Base-by-base conservation (phyloP, 139 green algal genomes). In the Monoraphidium neglectum region DNA sequence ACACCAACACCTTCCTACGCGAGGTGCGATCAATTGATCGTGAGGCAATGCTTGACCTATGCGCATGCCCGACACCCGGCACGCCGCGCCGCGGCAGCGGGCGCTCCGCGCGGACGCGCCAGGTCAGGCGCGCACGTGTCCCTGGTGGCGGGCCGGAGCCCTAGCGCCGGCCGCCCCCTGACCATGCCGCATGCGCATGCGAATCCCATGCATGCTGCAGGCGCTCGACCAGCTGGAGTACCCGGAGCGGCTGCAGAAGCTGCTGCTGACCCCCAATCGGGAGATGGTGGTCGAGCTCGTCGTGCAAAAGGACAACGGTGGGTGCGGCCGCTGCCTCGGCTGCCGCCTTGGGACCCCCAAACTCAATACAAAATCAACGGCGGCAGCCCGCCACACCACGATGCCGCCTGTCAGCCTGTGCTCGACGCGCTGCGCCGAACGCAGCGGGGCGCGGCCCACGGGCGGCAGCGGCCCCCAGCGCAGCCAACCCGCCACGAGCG, bases 201-300 rank as follows among this genome's bases (percentile, higher is more conserved):
- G n/a, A n/a, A n/a, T n/a, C n/a, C n/a, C n/a, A n/a, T n/a, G n/a
- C 61, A 3, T 59, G 3, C 49, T 36, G 16, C 85, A 95, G 89
- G 91, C 91, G 1, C 70, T 95, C 24, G 46, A 78, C 24, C 82
- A 89, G 62, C 81, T 94, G 5, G 86, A 92, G 28, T 94, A 95
- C 62, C 92, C 92, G 10, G 84, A 93, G 37, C 84, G 84, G 53
- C 83, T 98, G 49, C 89, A 94, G 75, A 88, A 84, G 68, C 72
- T 96, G 67, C 88, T 97, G 65, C 81, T 97, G 2, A 92, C 89
- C 1, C 92, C 93, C 21, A 79, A 87, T 74, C 49, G 74, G 0
- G 87, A 97, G 74, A 83, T 97, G 74, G 72, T 84, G 13, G 91
- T 97, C 32, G 90, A 97, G 80, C 84, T 98, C 43, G 90, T 92